Evolutionary conservation across 2,329 filamentous ascomycete genomes (phyloP).

Genomic region (Westerdykella sp.): DNA sequence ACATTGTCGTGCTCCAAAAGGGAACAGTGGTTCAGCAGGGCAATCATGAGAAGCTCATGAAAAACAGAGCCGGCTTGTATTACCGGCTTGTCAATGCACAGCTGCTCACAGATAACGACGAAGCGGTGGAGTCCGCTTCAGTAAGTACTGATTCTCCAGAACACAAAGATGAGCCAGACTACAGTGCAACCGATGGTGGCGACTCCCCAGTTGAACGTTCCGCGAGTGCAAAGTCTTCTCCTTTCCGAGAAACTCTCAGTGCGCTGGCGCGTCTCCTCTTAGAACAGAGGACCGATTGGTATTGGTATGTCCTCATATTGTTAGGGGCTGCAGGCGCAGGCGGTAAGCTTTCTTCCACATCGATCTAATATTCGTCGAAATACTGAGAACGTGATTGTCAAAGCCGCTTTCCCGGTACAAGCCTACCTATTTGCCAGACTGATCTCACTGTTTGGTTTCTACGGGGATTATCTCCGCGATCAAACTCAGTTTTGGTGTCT

Average conservation of each 20-base stretch:
- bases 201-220: background rate
- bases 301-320: constrained; percentile 6
- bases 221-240: background rate
- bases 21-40: constrained; percentile 66
- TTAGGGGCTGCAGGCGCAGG: constrained; percentile 5
- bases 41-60: constrained; percentile 63
- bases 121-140: background rate
- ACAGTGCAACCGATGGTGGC: background rate
- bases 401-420: constrained; percentile 16
- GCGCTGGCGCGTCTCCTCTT: constrained; percentile 1
- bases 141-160: background rate
- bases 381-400: constrained; percentile 67
- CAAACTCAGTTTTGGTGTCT: constrained; percentile 41
- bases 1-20: constrained; percentile 65
- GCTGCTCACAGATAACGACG: constrained; percentile 4
- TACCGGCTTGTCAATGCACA: constrained; percentile 54
- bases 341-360: constrained; percentile 1
- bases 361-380: constrained; percentile 50
- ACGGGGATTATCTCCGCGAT: constrained; percentile 10
- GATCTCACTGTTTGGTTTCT: constrained; percentile 18
- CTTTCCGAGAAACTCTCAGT: background rate
- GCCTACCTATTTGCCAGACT: constrained; percentile 19
- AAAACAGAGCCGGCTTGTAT: constrained; percentile 55
- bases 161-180: constrained; percentile 1
- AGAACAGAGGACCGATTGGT: constrained; percentile 4